Evolutionary conservation across 2,329 filamentous ascomycete genomes (phyloP).

Genomic region (Cercospora beticola): DNA sequence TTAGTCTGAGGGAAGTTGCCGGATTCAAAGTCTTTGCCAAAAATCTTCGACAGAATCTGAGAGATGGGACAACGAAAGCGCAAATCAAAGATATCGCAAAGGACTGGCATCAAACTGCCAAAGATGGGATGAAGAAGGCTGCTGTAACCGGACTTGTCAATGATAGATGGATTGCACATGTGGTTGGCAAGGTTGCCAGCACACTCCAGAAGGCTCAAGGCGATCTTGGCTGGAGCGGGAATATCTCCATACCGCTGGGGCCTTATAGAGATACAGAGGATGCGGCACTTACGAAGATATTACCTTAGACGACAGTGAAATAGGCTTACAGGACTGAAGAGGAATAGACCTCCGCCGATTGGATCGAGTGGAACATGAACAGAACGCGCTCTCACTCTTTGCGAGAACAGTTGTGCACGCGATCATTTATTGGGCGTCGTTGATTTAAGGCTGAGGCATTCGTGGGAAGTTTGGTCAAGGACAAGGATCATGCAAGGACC

Average conservation of each 20-base stretch:
- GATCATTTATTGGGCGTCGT: neutral
- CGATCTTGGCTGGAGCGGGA: slow-evolving; percentile 53
- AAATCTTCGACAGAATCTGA: slow-evolving; percentile 32
- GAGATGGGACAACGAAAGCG: slow-evolving; percentile 28
- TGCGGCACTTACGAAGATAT: slow-evolving; percentile 25
- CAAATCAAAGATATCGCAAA: slow-evolving; percentile 35
- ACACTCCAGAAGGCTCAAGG: slow-evolving; percentile 52
- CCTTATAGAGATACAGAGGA: slow-evolving; percentile 37
- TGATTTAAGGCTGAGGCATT: neutral
- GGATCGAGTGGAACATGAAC: neutral
- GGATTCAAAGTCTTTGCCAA: slow-evolving; percentile 33
- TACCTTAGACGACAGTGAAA: slow-evolving; percentile 25
- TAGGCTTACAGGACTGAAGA: neutral
- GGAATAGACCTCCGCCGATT: neutral
- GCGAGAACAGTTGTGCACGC: neutral
- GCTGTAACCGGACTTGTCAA: slow-evolving; percentile 51
- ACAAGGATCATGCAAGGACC: neutral
- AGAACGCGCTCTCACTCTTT: neutral
- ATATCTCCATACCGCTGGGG: slow-evolving; percentile 47
- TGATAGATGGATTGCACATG: slow-evolving; percentile 56
- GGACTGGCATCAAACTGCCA: slow-evolving; percentile 38
- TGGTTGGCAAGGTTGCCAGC: slow-evolving; percentile 53
- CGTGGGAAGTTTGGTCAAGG: neutral
- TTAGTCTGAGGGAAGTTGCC: slow-evolving; percentile 19
- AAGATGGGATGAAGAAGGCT: slow-evolving; percentile 50